phyloP scores from a whole-genome alignment of 331 rosid species.

The Arachis monticola region DNA sequence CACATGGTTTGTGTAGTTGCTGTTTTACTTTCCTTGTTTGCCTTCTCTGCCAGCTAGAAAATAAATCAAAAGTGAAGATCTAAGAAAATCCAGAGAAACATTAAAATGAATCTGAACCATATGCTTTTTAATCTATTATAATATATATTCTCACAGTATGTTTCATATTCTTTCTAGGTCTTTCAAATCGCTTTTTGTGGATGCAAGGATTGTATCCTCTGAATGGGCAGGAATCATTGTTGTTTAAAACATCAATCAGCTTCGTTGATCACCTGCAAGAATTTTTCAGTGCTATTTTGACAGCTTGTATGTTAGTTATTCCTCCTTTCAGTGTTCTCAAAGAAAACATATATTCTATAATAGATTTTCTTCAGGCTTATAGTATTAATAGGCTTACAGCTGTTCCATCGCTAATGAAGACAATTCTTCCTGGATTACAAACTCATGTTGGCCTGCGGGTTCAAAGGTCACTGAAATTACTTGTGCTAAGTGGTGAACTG shows the following conservation, averaged over 20 bases:
- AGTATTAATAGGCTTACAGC: slow-evolving; percentile 67
- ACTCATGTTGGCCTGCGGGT: slow-evolving; percentile 34
- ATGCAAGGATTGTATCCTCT: slow-evolving; percentile 83
- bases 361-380: slow-evolving; percentile 81
- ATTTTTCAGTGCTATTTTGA: slow-evolving; percentile 77
- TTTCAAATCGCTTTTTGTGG: slow-evolving; percentile 81
- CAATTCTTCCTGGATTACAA: slow-evolving; percentile 72
- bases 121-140: not conserved
- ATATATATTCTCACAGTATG: not conserved
- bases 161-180: slow-evolving; percentile 57
- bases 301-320: slow-evolving; percentile 71
- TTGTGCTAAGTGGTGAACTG: slow-evolving; percentile 87
- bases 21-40: too few relatives aligned
- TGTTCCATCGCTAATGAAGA: slow-evolving; percentile 85
- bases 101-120: slow-evolving; percentile 7
- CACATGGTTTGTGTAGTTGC: not conserved
- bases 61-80: too few relatives aligned
- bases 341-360: slow-evolving; percentile 56
- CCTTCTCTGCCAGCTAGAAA: too few relatives aligned
- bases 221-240: slow-evolving; percentile 60
- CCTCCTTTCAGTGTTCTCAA: slow-evolving; percentile 73
- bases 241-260: slow-evolving; percentile 87
- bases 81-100: not conserved
- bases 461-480: slow-evolving; percentile 63
- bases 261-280: slow-evolving; percentile 93